Evolutionary conservation across 2,329 filamentous ascomycete species (phyloP), one percentile per base, ranked within the genome.

Genomic region (Verticillium albo-atrum): DNA sequence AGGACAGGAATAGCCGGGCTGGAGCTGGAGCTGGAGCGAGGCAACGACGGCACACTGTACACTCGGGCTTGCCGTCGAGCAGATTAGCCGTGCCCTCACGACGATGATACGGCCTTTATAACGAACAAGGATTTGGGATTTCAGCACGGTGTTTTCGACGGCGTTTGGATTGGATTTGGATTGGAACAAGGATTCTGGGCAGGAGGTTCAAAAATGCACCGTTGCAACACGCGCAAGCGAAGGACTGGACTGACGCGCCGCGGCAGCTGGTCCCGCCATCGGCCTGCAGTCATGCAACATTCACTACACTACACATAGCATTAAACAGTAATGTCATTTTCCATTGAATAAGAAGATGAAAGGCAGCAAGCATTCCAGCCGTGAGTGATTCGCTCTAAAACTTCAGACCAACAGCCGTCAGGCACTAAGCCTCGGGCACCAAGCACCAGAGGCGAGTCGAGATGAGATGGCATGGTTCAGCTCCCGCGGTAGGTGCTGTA

Each of bases 401-500:
- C 30, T n/a, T n/a, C 30, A 32, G 9, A 14, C 30, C 30, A 32
- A 10, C 30, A 14, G 9, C 30, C 14, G 30, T 32, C 30, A 14
- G 7, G 30, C 30, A 10, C 30, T 14, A 32, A 10, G 30, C 30
- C n/a, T n/a, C n/a, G n/a, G n/a, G n/a, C n/a, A n/a, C n/a, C n/a
- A n/a, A n/a, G n/a, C n/a, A n/a, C n/a, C n/a, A n/a, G n/a, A n/a
- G n/a, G n/a, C n/a, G n/a, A n/a, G 30, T 37, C 34, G 17, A 2
- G 1, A 37, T 20, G 2, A n/a, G 34, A 37, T 15, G 2, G 14
- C 3, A 15, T 23, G 3, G n/a, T 66, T 77, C 77, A 92, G 71
- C 88, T 91, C 17, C 91, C 91, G 54, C 91, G 79, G 74, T 95
- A 95, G 10, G 90, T 94, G 47, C 89, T 90, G 75, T 92, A 95